Evolutionary conservation across 345 rosid genomes (phyloP), one percentile per base, ranked within the genome.

Genomic region (Abelmoschus esculentus): DNA sequence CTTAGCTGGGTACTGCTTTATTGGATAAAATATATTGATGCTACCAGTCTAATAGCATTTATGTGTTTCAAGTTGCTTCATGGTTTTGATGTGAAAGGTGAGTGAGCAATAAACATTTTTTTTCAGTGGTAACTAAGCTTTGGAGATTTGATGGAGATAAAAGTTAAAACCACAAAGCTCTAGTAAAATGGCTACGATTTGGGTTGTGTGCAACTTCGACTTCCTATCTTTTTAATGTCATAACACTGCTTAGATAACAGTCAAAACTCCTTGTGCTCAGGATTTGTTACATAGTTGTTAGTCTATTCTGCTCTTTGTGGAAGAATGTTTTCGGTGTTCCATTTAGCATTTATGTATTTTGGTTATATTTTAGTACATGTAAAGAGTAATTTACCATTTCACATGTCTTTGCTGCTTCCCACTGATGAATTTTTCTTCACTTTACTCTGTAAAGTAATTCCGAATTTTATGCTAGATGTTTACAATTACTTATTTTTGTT

Each of bases 341-440:
- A 54, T 32, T 69, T 69, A 19, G 52, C 72, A 54, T 6, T 26
- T 18, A 18, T 55, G 38, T 22, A 12, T 36, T 32, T 31, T 9
- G 28, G 2, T 70, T 52, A 19, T 55, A 40, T 18, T 29, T 46
- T 38, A 5, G 28, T 66, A 2, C 52, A 62, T 40, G 56, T 50
- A 19, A 54, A 64, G 8, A 28, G 17, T 63, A 58, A 32, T 54
- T 44, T 72, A 40, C 69, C 60, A 46, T 63, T 67, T 62, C 28
- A 67, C 53, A 7, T n/a, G 4, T 42, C 52, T 22, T 22, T 42
- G 50, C 12, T 44, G 78, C 64, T 70, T 58, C 42, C 31, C 28
- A 31, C 18, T 32, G 38, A 55, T 66, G 9, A 4, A 56, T 18
- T 57, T 66, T 66, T 29, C 38, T 67, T 49, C 29, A 18, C 61